Evolutionary conservation across 371 early-diverging fungal genomes (phyloP).

Genomic region (Mortierella sp.): DNA sequence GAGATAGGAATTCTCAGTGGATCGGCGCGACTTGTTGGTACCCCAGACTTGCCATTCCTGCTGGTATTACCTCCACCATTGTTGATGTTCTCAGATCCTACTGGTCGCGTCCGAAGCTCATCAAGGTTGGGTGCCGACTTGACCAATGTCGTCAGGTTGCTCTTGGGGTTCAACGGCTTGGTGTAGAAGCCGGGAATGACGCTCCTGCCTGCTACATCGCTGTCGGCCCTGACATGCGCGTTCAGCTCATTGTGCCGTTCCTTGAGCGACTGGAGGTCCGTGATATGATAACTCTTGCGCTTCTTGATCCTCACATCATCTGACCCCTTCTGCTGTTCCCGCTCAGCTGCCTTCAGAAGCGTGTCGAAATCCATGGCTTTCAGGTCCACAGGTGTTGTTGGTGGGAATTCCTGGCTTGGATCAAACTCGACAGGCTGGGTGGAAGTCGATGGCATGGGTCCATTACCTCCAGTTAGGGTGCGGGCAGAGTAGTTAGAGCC

Average conservation of each 20-base stretch:
- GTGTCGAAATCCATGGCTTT: conserved; percentile 54
- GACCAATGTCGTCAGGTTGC: conserved; percentile 31
- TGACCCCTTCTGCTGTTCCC: conserved; percentile 43
- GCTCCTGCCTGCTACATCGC: neutral
- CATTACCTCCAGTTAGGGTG: conserved; percentile 22
- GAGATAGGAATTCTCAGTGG: conserved; percentile 19
- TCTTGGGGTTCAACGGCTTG: conserved; percentile 21
- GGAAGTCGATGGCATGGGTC: neutral
- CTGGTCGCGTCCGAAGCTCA: conserved; percentile 17
- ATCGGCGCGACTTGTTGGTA: conserved; percentile 19
- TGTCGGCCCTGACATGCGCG: conserved; percentile 12
- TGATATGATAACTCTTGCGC: conserved; percentile 25
- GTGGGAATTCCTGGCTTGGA: conserved; percentile 31
- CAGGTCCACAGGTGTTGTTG: conserved; percentile 46
- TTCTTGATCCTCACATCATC: conserved; percentile 42
- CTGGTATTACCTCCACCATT: conserved; percentile 1
- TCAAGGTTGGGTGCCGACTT: conserved; percentile 29
- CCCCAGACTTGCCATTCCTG: conserved; percentile 13
- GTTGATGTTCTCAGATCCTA: conserved; percentile 5
- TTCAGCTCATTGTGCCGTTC: conserved; percentile 1
- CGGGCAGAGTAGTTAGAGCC: conserved; percentile 35
- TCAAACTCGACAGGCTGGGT: conserved; percentile 45
- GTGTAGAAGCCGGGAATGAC: neutral
- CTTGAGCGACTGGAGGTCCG: conserved; percentile 18
- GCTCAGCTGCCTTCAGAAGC: conserved; percentile 43